Evolutionary conservation across 1,139 yeast species (phyloP).

Genomic region (Taphrina sp.): DNA sequence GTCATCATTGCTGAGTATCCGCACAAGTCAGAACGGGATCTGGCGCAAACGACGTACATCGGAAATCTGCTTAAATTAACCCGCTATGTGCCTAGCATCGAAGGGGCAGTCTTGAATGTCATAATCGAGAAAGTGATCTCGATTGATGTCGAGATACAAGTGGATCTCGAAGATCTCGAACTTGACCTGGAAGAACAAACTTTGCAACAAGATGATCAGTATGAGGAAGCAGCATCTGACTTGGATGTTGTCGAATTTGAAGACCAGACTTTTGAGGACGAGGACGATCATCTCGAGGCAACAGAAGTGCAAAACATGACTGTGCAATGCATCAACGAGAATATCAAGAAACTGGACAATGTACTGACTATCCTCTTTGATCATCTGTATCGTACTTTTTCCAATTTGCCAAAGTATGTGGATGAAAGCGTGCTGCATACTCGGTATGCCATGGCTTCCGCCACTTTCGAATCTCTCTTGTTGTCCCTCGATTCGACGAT

Average conservation of each 20-base stretch:
- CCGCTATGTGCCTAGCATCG: conserved; percentile 33
- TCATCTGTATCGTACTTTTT: conserved; percentile 31
- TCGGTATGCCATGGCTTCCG: conserved; percentile 12
- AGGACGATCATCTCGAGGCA: conserved; percentile 17
- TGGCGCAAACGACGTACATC: conserved; percentile 34
- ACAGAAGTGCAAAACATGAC: conserved; percentile 9
- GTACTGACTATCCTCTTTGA: conserved; percentile 33
- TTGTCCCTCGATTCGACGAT: conserved; percentile 42
- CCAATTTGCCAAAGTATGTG: not conserved
- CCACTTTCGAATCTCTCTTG: conserved; percentile 32
- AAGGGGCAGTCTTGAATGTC: conserved; percentile 34
- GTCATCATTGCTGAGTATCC: conserved; percentile 34
- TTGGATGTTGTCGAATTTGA: not conserved
- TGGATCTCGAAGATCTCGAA: conserved; percentile 33
- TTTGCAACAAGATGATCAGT: conserved; percentile 25
- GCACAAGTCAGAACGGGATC: conserved; percentile 33
- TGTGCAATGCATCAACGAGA: conserved; percentile 32
- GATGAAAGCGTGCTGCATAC: conserved; percentile 1
- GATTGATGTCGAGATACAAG: conserved; percentile 35
- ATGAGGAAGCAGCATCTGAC: conserved; percentile 16
- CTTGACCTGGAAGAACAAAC: no score
- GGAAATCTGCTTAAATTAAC: conserved; percentile 33
- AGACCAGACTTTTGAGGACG: conserved; percentile 16
- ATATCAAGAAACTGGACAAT: conserved; percentile 34
- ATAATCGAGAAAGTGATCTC: conserved; percentile 35